Base-by-base conservation (phyloP, 1,284 basidiomycete species). In the Cryptococcus jaspeensis region DNA sequence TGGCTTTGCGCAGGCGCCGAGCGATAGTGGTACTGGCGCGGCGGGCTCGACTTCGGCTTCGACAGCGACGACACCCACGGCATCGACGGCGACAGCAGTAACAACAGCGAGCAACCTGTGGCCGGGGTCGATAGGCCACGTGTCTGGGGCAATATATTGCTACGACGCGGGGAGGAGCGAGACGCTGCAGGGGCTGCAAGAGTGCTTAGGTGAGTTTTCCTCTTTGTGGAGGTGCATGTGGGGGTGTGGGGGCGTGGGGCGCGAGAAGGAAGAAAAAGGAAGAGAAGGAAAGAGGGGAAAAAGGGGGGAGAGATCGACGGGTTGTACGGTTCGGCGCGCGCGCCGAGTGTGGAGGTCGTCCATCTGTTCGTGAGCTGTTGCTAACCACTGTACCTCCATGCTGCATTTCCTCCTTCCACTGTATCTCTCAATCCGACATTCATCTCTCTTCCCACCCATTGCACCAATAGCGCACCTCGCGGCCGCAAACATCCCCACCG, bases 61-160 rank as follows among this genome's bases (percentile, higher is more conserved):
- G 28, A n/a, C n/a, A n/a, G 28, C 28, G 28, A 9, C 5, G 5
- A 32, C 28, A 32, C 28, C 28, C 28, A 32, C 28, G 28, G 28
- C 4, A 32, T 9, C 28, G 5, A 32, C 28, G 28, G 28, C 4
- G 9, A 32, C 28, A 5, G 28, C 28, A 32, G 28, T 5, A 9
- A 9, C 56, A 5, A 49, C 59, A 7, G 48, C 54, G 7, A 5
- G 41, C 1, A 44, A 52, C 9, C 20, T 66, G 7, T 76, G 70
- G 70, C 71, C 72, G 2, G 36, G 59, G 8, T 55, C 44, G 11
- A 43, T 74, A 45, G 65, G 69, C 12, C 48, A 51, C 0, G 57
- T 76, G 6, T 68, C 73, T 8, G 77, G 74, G 1, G 69, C 65
- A 20, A 66, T 77, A 20, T 53, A 77, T 16, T 77, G 75, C 56